Base-by-base conservation (phyloP, 164 flowering plant species). In the Berberis vulgaris region DNA sequence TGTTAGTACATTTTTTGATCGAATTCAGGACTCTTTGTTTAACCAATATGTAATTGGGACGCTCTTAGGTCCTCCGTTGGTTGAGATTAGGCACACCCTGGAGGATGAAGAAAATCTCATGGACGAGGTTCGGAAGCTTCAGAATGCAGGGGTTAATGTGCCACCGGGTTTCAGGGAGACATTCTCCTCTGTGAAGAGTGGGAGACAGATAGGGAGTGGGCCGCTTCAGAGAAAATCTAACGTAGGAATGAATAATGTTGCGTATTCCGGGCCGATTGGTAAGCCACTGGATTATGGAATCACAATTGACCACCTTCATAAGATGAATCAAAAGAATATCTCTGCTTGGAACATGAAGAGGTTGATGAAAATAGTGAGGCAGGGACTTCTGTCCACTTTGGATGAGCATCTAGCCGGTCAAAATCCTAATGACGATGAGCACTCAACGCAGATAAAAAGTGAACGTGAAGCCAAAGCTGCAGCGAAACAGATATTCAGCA, bases 331-430 rank as follows among this genome's bases (percentile, higher is more conserved):
- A 67, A 81, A 80, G 74, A 83, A 87, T 64, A 54, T 87, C 5
- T 82, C 94, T 0, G 88, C 90, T 60, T 85, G 90, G 90, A 83
- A 78, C 63, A 85, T 87, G 94, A 87, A 78, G 69, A 82, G 84
- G 70, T 64, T 87, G 80, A 74, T 82, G 64, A 79, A 81, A 41
- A 81, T 81, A 9, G 81, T 84, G 5, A 73, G 90, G 57, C 76
- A 71, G 39, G 87, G 87, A 3, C 62, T 68, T 8, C 57, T 85
- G 45, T 74, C 82, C 5, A 87, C 88, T 0, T 65, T 87, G 61
- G 86, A 85, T 70, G 90, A 87, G 64, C 73, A 66, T 39, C 56
- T 82, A 53, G 62, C 59, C 2, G 68, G 40, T 40, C 2, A 70
- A 52, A 53, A 73, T 5, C 60, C 62, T 8, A n/a, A 49, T 1